Conservation (phyloP, 352 stramenopile species). For the Globisporangium alternatum region DNA sequence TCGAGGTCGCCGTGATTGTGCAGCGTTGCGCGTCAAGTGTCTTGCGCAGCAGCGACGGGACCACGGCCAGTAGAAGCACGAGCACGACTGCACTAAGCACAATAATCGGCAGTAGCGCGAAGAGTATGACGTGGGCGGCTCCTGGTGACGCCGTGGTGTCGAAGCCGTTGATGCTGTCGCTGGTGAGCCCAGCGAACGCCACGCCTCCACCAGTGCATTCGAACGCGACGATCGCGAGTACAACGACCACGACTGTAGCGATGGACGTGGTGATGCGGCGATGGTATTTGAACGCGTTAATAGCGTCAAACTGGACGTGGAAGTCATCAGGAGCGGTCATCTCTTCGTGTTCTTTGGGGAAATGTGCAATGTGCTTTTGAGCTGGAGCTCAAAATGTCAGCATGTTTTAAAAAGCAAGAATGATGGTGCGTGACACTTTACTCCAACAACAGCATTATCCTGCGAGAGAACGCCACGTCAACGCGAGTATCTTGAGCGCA, state of each 20-base stretch:
- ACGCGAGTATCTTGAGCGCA: too few relatives aligned
- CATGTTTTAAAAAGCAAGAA: too few relatives aligned
- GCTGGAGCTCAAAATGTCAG: too few relatives aligned
- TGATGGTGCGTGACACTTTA: too few relatives aligned
- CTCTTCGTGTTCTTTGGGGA: background rate
- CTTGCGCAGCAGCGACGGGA: slow-evolving; percentile 18
- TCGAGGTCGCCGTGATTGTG: slow-evolving; percentile 27
- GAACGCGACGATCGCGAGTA: background rate
- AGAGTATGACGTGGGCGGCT: background rate
- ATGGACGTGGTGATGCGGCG: background rate
- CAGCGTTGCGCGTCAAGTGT: slow-evolving; percentile 33
- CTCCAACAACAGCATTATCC: too few relatives aligned
- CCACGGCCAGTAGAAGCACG: background rate
- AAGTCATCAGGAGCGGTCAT: background rate
- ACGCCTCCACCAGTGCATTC: background rate
- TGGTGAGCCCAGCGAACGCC: background rate
- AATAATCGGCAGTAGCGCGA: background rate
- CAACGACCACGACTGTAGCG: background rate
- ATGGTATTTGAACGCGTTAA: background rate
- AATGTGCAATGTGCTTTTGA: background rate
- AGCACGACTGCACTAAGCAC: background rate
- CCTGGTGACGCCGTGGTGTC: background rate
- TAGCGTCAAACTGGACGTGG: slow-evolving; percentile 7
- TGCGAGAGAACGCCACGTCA: too few relatives aligned
- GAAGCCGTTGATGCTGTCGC: background rate